Evolutionary conservation across 345 rosid genomes (phyloP).

Genomic region (Eucalyptus pauciflora): DNA sequence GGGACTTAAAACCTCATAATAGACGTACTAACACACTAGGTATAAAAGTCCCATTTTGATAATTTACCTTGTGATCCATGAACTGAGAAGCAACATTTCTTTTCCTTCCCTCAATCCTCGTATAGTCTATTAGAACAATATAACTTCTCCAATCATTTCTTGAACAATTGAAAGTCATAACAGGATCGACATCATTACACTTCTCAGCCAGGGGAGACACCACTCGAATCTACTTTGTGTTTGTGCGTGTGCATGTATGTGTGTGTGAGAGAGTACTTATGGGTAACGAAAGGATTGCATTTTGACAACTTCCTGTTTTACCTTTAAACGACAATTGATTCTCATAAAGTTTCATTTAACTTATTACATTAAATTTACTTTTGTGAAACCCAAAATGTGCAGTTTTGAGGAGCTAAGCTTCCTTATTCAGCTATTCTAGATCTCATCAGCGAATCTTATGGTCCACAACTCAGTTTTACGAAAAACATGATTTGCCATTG

Average conservation of each 20-base stretch:
- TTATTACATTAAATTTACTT: slow-evolving; percentile 5
- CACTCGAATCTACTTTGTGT: not conserved
- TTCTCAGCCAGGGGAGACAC: not conserved
- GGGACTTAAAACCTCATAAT: not conserved
- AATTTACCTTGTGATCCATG: not conserved
- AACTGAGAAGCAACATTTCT: not conserved
- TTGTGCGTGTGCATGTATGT: not conserved
- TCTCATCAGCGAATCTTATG: not conserved
- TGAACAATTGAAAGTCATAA: not conserved
- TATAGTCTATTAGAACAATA: not conserved
- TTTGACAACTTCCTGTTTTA: not conserved
- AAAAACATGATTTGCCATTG: not conserved
- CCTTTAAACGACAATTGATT: not conserved
- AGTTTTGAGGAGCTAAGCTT: not conserved
- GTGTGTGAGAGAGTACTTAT: not conserved
- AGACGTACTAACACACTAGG: not conserved
- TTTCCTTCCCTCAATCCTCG: not conserved
- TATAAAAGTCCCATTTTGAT: not conserved
- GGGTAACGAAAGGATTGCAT: not conserved
- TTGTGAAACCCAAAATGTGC: not conserved
- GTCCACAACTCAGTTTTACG: not conserved
- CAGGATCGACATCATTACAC: not conserved
- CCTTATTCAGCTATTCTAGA: not conserved
- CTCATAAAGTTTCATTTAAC: not conserved
- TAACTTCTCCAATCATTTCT: not conserved